These are phyloP conservation scores for Sporothrix schenckii DNA, from an alignment of 2,329 filamentous ascomycete genomes.

Conservation along the genomic window DNA sequence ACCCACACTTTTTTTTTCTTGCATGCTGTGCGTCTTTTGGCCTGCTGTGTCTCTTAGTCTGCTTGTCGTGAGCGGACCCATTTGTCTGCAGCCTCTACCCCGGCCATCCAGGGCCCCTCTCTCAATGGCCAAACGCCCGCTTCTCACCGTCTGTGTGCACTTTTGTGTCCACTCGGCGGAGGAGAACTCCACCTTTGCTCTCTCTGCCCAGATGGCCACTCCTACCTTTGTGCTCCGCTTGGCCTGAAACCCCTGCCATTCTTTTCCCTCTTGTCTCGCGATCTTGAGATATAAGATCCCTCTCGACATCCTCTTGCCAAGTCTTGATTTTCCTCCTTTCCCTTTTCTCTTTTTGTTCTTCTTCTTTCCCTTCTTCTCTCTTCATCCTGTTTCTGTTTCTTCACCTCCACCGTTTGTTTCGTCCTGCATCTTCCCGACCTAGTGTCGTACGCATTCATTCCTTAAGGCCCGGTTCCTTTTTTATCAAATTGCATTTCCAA, in stretches of 20 bases:
- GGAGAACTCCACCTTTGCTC: neutral
- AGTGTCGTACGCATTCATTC: constrained; percentile 41
- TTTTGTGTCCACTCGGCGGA: neutral
- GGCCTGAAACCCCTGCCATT: neutral
- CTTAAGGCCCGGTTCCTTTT: constrained; percentile 45
- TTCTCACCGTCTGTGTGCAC: constrained; percentile 24
- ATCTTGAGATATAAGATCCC: constrained; percentile 35
- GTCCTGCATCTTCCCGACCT: constrained; percentile 29
- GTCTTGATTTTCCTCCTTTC: constrained; percentile 28
- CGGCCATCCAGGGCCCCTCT: constrained; percentile 17
- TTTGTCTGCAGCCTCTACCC: constrained; percentile 24
- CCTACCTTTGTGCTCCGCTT: constrained; percentile 1
- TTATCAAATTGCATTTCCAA: constrained; percentile 33
- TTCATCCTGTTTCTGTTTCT: constrained; percentile 28
- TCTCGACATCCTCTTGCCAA: constrained; percentile 31
- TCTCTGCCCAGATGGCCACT: neutral
- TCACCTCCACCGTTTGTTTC: constrained; percentile 23
- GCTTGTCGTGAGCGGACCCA: constrained; percentile 14
- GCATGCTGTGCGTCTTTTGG: neutral
- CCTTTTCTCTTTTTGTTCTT: constrained; percentile 29
- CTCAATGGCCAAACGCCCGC: constrained; percentile 12
- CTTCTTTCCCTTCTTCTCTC: constrained; percentile 10
- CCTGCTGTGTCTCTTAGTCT: constrained; percentile 21
- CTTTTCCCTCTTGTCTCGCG: neutral
- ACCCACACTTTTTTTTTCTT: constrained; percentile 23